phyloP scores from a whole-genome alignment of 345 rosid genomes.

The Geranium rotundifolium region DNA sequence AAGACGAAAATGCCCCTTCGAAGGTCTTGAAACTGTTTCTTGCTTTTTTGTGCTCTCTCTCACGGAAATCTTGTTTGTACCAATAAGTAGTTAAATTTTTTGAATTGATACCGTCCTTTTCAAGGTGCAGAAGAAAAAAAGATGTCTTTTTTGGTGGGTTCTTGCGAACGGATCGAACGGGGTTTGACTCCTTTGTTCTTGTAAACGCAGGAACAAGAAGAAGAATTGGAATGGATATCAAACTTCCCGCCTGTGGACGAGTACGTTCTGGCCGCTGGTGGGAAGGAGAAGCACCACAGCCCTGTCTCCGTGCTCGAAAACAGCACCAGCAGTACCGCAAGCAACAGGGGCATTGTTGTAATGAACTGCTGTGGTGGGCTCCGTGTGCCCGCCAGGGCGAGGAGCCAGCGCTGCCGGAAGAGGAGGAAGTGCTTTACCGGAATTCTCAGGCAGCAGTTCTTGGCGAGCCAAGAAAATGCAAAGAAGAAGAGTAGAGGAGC shows the following conservation, averaged over 20 bases:
- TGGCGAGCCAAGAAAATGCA: not conserved
- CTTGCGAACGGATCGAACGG: not conserved
- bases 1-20: no score
- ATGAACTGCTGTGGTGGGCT: not conserved
- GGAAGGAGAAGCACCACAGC: not conserved
- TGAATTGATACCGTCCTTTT: no score
- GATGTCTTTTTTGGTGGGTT: no score
- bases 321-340: not conserved
- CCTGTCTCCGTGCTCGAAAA: not conserved
- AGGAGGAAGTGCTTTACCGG: not conserved
- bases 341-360: not conserved
- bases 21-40: no score
- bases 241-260: not conserved
- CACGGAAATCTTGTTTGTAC: no score
- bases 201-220: not conserved
- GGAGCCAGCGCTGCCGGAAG: not conserved
- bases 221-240: not conserved
- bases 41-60: no score
- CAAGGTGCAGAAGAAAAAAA: no score
- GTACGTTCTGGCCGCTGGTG: not conserved
- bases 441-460: not conserved
- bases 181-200: not conserved
- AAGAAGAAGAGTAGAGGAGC: not conserved
- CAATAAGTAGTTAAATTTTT: no score
- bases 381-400: not conserved